phyloP scores from a whole-genome alignment of 306 rosid species.

The Cucurbita pepo region DNA sequence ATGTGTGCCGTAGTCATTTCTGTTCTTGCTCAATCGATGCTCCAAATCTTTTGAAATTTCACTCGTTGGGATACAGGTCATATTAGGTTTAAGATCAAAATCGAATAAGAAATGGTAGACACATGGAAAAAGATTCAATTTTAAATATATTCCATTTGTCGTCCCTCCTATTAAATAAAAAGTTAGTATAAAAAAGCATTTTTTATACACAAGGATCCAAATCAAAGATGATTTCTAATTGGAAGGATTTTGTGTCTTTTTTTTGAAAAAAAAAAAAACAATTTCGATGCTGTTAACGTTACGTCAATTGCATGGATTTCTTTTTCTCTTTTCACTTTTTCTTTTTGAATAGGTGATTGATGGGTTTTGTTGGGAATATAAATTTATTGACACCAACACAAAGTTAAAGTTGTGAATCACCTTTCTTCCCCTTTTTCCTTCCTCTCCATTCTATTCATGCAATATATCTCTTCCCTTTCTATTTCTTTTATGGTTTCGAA shows the following conservation, averaged over 20 bases:
- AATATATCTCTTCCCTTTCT: not conserved
- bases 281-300: too few species aligned
- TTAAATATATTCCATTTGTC: not conserved
- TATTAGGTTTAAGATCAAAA: too few species aligned
- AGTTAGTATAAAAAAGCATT: not conserved
- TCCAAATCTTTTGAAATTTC: too few species aligned
- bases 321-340: not conserved
- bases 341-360: not conserved
- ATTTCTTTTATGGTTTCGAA: too few species aligned
- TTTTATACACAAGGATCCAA: not conserved
- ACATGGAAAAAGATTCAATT: too few species aligned
- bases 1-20: too few species aligned
- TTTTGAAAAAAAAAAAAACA: too few species aligned
- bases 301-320: not conserved
- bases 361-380: not conserved
- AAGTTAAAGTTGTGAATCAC: too few species aligned
- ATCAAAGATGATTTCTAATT: not conserved
- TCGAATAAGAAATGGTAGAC: not conserved
- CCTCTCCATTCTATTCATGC: not conserved
- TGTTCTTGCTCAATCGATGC: too few species aligned
- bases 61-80: too few species aligned
- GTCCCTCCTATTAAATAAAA: not conserved
- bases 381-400: too few species aligned
- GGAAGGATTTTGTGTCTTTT: not conserved
- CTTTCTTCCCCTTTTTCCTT: too few species aligned